Evolutionary conservation across 176 grass and related monocot genomes (phyloP).

Genomic region (Cenchrus americanus): DNA sequence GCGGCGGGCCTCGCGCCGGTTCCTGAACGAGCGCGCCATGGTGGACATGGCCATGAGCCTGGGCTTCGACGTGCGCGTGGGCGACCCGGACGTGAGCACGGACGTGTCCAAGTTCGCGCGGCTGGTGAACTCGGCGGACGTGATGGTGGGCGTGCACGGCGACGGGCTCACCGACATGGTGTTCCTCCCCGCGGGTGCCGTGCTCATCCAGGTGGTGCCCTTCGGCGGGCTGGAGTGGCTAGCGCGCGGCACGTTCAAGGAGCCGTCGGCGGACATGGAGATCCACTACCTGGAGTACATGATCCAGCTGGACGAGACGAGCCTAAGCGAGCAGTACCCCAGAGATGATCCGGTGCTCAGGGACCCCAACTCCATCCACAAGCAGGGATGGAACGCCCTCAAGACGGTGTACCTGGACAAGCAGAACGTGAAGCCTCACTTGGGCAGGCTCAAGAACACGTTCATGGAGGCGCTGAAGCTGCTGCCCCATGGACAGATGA

Average conservation of each 20-base stretch:
- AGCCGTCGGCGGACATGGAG: constrained; percentile 70
- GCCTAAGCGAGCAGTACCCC: constrained; percentile 73
- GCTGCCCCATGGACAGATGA: constrained; percentile 57
- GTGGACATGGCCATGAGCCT: constrained; percentile 71
- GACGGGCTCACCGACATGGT: constrained; percentile 94
- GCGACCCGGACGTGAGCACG: constrained; percentile 67
- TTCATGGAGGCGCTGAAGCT: constrained; percentile 69
- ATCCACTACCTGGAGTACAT: constrained; percentile 81
- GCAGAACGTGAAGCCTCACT: constrained; percentile 82
- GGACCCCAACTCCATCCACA: constrained; percentile 63
- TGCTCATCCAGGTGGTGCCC: constrained; percentile 88
- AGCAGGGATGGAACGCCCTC: constrained; percentile 69
- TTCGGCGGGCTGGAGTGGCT: constrained; percentile 87
- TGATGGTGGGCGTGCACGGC: constrained; percentile 95
- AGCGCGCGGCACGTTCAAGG: constrained; percentile 72
- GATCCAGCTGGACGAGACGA: constrained; percentile 74
- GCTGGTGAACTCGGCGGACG: constrained; percentile 93
- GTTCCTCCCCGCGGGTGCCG: constrained; percentile 85
- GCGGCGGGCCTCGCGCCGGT: constrained; percentile 42
- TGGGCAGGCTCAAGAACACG: constrained; percentile 76
- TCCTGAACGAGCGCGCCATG: constrained; percentile 73
- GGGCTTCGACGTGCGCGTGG: constrained; percentile 72
- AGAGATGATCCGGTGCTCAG: constrained; percentile 70
- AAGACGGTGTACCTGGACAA: constrained; percentile 81
- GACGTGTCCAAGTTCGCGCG: constrained; percentile 79